phyloP scores from a whole-genome alignment of 2,329 filamentous ascomycete species.

The Emmonsia crescens region DNA sequence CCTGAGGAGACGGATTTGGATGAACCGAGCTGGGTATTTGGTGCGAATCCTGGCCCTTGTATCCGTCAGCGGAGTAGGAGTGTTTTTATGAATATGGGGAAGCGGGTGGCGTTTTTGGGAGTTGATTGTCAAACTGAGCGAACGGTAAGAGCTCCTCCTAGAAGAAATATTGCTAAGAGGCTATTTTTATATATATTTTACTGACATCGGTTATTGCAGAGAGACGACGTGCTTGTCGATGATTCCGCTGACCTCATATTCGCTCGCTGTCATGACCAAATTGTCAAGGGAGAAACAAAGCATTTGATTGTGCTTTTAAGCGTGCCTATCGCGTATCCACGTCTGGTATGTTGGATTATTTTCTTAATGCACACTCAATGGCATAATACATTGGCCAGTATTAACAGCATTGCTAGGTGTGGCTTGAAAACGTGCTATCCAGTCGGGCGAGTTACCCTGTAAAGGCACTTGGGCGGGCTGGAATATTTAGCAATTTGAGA shows the following conservation, averaged over 20 bases:
- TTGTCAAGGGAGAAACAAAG: constrained; percentile 72
- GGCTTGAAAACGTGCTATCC: constrained; percentile 60
- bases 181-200: background rate
- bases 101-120: constrained; percentile 68
- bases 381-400: background rate
- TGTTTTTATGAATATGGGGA: constrained; percentile 73
- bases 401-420: constrained; percentile 39
- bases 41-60: constrained; percentile 70
- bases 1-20: constrained; percentile 65
- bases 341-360: constrained; percentile 47
- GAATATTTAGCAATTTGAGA: constrained; percentile 65
- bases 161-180: background rate
- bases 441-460: constrained; percentile 78
- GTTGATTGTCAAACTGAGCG: constrained; percentile 88
- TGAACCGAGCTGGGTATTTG: constrained; percentile 87
- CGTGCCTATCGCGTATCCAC: constrained; percentile 71
- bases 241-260: constrained; percentile 80
- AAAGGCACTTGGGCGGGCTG: constrained; percentile 75
- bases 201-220: constrained; percentile 20
- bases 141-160: constrained; percentile 37
- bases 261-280: constrained; percentile 71
- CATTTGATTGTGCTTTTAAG: constrained; percentile 82
- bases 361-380: background rate
- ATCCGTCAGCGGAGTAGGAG: constrained; percentile 79
- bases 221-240: constrained; percentile 67